phyloP scores from a whole-genome alignment of 768 basidiomycete species.

The Dioszegia aurantiaca region DNA sequence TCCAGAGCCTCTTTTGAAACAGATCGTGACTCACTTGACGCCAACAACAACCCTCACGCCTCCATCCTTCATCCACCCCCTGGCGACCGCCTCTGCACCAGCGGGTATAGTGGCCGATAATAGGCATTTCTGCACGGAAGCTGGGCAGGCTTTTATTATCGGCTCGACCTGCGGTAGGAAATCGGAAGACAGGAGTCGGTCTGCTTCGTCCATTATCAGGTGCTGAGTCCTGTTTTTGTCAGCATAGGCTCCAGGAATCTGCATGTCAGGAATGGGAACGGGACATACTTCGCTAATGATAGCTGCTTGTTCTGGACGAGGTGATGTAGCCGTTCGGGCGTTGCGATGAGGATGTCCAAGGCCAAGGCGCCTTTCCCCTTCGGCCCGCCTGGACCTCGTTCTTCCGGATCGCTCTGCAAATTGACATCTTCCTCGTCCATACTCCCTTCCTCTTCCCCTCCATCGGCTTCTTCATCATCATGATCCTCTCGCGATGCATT shows the following conservation, averaged over 20 bases:
- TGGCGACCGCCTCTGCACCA: constrained; percentile 77
- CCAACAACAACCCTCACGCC: constrained; percentile 92
- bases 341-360: constrained; percentile 81
- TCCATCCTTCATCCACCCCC: constrained; percentile 74
- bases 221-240: constrained; percentile 85
- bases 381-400: constrained; percentile 60
- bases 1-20: no score
- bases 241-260: no score
- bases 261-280: no score
- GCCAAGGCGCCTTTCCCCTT: constrained; percentile 57
- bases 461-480: no score
- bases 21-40: constrained; percentile 69
- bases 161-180: constrained; percentile 87
- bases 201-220: constrained; percentile 84
- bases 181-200: constrained; percentile 82
- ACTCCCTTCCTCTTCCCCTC: no score
- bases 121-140: constrained; percentile 74
- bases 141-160: constrained; percentile 72
- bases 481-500: no score
- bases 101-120: constrained; percentile 94
- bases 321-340: constrained; percentile 81
- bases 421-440: no score
- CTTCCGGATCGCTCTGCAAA: no score
- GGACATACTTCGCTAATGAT: constrained; percentile 38
- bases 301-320: constrained; percentile 65